Evolutionary conservation across 108 stramenopile species (phyloP).

Genomic region (Seminavis robusta): DNA sequence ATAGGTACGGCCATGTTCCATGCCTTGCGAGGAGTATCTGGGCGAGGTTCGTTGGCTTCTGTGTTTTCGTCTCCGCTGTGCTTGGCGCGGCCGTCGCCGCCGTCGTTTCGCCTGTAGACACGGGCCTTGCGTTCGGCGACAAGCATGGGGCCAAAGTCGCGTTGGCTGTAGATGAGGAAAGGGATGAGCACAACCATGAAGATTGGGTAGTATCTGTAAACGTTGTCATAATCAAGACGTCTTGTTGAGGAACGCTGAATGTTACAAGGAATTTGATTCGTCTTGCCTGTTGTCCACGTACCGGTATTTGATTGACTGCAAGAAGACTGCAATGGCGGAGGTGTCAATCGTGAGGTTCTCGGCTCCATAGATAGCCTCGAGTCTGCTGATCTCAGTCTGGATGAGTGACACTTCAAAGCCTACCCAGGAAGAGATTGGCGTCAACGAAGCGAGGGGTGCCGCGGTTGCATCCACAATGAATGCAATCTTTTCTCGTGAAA

Average conservation of each 20-base stretch:
- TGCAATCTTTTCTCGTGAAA: slow-evolving; percentile 63
- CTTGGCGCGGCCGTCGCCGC: slow-evolving; percentile 40
- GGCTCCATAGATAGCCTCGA: slow-evolving; percentile 15
- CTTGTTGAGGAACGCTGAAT: too few relatives aligned
- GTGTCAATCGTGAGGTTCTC: slow-evolving; percentile 17
- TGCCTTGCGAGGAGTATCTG: slow-evolving; percentile 48
- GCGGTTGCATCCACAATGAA: slow-evolving; percentile 72
- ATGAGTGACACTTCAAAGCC: slow-evolving; percentile 69
- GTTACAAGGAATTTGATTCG: too few relatives aligned
- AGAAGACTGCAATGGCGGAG: slow-evolving; percentile 52
- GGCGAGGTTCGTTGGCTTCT: slow-evolving; percentile 18
- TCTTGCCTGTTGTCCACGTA: too few relatives aligned
- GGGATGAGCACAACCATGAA: slow-evolving; percentile 26
- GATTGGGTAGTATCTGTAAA: slow-evolving; percentile 21
- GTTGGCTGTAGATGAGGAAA: slow-evolving; percentile 15
- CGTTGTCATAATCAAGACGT: neutral
- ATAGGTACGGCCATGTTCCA: slow-evolving; percentile 48
- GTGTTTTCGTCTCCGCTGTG: slow-evolving; percentile 1
- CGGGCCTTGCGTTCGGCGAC: slow-evolving; percentile 56
- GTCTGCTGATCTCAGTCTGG: slow-evolving; percentile 48
- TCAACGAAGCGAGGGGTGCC: slow-evolving; percentile 63
- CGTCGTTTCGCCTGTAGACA: slow-evolving; percentile 54
- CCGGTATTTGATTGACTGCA: slow-evolving; percentile 48
- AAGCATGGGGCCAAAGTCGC: slow-evolving; percentile 70
- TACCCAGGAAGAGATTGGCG: slow-evolving; percentile 68